Evolutionary conservation across 495 filamentous ascomycete species (phyloP).

Genomic region (Aspergillus panamensis): DNA sequence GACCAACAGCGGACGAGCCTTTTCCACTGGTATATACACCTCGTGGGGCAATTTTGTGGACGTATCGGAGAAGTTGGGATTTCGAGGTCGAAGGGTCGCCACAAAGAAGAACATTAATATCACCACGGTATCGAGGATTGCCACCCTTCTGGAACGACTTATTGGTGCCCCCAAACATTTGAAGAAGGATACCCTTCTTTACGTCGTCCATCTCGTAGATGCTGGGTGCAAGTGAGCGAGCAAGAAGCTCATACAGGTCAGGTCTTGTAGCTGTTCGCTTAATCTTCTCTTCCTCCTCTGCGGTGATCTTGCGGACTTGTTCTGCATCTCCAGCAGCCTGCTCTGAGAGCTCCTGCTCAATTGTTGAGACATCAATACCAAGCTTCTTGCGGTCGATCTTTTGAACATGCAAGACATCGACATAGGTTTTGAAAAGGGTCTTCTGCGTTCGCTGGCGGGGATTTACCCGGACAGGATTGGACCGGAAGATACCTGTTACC

Average conservation of each 20-base stretch:
- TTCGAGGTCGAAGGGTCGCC: constrained; percentile 96
- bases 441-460: constrained; percentile 90
- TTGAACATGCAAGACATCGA: constrained; percentile 92
- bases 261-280: constrained; percentile 71
- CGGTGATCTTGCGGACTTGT: constrained; percentile 74
- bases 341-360: constrained; percentile 79
- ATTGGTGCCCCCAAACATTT: constrained; percentile 98
- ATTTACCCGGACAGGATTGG: constrained; percentile 92
- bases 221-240: constrained; percentile 88
- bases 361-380: constrained; percentile 84
- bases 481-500: constrained; percentile 94
- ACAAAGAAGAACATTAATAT: constrained; percentile 95
- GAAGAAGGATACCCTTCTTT: constrained; percentile 95
- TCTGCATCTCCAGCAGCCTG: constrained; percentile 71
- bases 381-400: constrained; percentile 93
- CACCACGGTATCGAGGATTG: constrained; percentile 89
- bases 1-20: constrained; percentile 93
- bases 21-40: constrained; percentile 98
- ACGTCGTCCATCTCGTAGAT: constrained; percentile 99
- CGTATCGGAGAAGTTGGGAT: constrained; percentile 88
- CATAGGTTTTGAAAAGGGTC: constrained; percentile 94
- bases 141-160: constrained; percentile 97
- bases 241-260: constrained; percentile 91
- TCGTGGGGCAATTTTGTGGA: constrained; percentile 95
- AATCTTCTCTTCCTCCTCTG: constrained; percentile 92